phyloP scores from a whole-genome alignment of 1,139 yeast species.

The Entelexis paramagnoliae region DNA sequence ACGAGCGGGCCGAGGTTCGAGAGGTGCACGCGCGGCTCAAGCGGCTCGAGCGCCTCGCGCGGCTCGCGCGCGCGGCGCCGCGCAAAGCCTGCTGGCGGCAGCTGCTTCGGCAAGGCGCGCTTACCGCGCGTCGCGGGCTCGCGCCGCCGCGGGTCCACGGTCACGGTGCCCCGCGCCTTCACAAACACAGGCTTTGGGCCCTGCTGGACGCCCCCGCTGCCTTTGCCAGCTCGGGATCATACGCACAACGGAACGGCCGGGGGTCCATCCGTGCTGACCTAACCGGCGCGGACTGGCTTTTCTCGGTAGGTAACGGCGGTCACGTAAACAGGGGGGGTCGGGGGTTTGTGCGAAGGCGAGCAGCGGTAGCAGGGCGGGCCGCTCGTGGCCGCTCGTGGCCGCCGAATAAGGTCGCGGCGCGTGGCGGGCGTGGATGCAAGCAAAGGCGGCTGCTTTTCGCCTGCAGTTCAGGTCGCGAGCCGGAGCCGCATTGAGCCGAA shows the following conservation, averaged over 20 bases:
- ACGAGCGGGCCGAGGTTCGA: conserved; percentile 12
- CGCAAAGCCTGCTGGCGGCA: conserved; percentile 11
- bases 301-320: neutral
- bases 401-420: too few species aligned
- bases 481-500: too few species aligned
- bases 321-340: too few species aligned
- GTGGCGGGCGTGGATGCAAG: too few species aligned
- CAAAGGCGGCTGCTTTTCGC: too few species aligned
- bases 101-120: conserved; percentile 7
- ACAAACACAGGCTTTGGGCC: conserved; percentile 12
- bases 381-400: too few species aligned
- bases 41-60: too few species aligned
- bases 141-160: conserved; percentile 14
- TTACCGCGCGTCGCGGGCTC: conserved; percentile 3
- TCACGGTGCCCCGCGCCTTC: neutral
- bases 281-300: neutral
- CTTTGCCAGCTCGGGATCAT: conserved; percentile 17
- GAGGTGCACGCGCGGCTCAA: too few species aligned
- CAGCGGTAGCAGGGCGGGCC: too few species aligned
- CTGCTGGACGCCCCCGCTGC: neutral
- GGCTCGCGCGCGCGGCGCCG: neutral
- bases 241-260: conserved; percentile 16
- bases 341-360: too few species aligned
- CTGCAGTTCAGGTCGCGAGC: too few species aligned
- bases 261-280: conserved; percentile 11